phyloP scores from a whole-genome alignment of 768 basidiomycete genomes.

The Sporobolomyces pararoseus region DNA sequence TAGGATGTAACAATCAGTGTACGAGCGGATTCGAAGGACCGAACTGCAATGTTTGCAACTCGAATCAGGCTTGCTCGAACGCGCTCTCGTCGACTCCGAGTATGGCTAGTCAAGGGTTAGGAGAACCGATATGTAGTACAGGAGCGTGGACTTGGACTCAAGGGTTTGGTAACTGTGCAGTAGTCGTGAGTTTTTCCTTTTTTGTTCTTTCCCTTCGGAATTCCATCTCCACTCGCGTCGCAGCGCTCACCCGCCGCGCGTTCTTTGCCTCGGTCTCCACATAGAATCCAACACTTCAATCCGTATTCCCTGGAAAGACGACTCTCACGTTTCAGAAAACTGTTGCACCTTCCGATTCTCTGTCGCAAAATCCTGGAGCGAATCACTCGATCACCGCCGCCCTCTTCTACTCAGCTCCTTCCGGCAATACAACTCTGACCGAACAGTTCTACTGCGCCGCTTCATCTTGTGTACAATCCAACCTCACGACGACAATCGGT shows the following conservation, averaged over 20 bases:
- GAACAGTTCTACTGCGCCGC: slow-evolving; percentile 86
- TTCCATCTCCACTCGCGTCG: not conserved
- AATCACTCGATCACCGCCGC: slow-evolving; percentile 53
- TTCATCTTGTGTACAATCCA: slow-evolving; percentile 63
- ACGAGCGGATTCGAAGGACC: slow-evolving; percentile 66
- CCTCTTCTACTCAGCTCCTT: slow-evolving; percentile 34
- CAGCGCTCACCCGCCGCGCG: too few relatives aligned
- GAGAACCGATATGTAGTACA: slow-evolving; percentile 63
- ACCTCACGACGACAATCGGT: slow-evolving; percentile 45
- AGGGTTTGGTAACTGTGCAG: slow-evolving; percentile 78
- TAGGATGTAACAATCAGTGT: slow-evolving; percentile 42
- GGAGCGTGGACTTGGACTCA: slow-evolving; percentile 68
- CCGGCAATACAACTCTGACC: slow-evolving; percentile 54
- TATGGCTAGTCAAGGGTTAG: not conserved
- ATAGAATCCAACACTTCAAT: slow-evolving; percentile 80
- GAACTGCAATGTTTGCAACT: slow-evolving; percentile 70
- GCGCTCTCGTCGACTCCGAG: slow-evolving; percentile 52
- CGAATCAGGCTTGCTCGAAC: slow-evolving; percentile 63
- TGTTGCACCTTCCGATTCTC: slow-evolving; percentile 65
- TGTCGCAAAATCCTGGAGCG: slow-evolving; percentile 55
- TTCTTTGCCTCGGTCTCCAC: too few relatives aligned
- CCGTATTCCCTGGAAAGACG: slow-evolving; percentile 65
- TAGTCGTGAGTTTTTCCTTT: slow-evolving; percentile 59
- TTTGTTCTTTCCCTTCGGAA: not conserved
- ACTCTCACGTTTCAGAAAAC: slow-evolving; percentile 76